A percentile compares a stretch with the other conserved stretches of the same genome.
phyloP scores from a whole-genome alignment of 2,329 filamentous ascomycete genomes.

The Aspergillus intermedius region DNA sequence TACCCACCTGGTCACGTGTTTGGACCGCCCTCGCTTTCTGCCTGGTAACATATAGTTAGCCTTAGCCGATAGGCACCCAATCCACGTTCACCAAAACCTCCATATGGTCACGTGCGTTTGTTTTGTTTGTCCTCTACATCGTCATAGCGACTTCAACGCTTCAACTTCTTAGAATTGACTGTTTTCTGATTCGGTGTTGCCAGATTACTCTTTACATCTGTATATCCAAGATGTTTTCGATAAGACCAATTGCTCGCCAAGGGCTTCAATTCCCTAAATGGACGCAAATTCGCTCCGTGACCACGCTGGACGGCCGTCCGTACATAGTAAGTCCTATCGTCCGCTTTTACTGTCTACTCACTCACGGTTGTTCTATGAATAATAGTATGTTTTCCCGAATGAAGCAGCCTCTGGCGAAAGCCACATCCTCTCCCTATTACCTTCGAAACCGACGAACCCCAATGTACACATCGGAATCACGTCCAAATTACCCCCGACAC shows the following conservation, averaged over 20 bases:
- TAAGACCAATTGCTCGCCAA: slow-evolving; percentile 15
- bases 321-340: slow-evolving; percentile 31
- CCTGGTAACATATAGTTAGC: too few species aligned
- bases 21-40: too few species aligned
- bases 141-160: slow-evolving; percentile 9
- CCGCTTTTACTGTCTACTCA: slow-evolving; percentile 7
- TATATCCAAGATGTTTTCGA: slow-evolving; percentile 17
- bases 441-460: slow-evolving; percentile 47
- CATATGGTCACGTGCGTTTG: slow-evolving; percentile 26
- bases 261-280: slow-evolving; percentile 13
- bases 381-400: slow-evolving; percentile 46
- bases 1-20: too few species aligned
- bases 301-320: slow-evolving; percentile 33
- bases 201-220: neutral
- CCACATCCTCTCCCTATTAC: slow-evolving; percentile 51
- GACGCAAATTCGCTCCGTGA: slow-evolving; percentile 24
- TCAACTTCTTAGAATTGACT: slow-evolving; percentile 1
- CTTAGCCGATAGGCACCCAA: too few species aligned
- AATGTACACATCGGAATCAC: slow-evolving; percentile 52
- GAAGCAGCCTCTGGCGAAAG: slow-evolving; percentile 29
- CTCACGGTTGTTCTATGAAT: slow-evolving; percentile 2
- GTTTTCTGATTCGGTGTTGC: too few species aligned
- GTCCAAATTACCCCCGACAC: slow-evolving; percentile 49
- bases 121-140: slow-evolving; percentile 17
- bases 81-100: too few species aligned